Evolutionary conservation across 164 flowering plant species (phyloP), one percentile per base, ranked within the genome.

Genomic region (Magnolia sinica): DNA sequence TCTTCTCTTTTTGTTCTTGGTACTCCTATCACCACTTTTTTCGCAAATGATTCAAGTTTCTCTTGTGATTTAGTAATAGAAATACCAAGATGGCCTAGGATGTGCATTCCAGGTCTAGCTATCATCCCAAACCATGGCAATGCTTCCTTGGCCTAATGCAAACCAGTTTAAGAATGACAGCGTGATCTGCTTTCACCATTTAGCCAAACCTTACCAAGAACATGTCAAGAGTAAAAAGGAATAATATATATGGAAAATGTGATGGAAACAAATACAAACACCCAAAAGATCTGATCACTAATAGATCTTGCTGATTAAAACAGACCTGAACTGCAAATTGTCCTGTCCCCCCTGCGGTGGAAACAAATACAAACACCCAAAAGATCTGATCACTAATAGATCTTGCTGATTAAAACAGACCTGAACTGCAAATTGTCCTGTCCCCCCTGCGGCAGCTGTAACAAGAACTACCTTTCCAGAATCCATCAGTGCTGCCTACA

Each of bases 381-480:
- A n/a, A 65, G 67, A 73, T 22, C 23, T 67, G 51, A 73, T 20
- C 14, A 27, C 10, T n/a, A 16, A 31, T 31, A 23, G 22, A 11
- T 71, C 23, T 10, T 52, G 61, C 29, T 19, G 23, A 19, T 18
- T 20, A 31, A 24, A 59, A 59, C 74, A 68, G 65, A 93, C 99
- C 98, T 96, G 99, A 76, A 96, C 98, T 52, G 99, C 99, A 83
- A 96, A 93, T 74, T 94, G 99, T 64, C 99, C 99, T 19, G 99
- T 96, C 61, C 98, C 99, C 72, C 99, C 99, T 45, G 99, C 98
- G 70, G 99, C 99, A 64, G 99, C 99, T 80, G 99, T 96, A 74
- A 96, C 97, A 73, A 96, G 95, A 73, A 94, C 98, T 50, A 81
- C 84, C 83, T 94, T 86, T 79, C 98, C 97, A 70, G 94, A 87